These are phyloP conservation scores for Tylopilus subfusipes DNA, from an alignment of 768 basidiomycete genomes.

Conservation along the genomic window DNA sequence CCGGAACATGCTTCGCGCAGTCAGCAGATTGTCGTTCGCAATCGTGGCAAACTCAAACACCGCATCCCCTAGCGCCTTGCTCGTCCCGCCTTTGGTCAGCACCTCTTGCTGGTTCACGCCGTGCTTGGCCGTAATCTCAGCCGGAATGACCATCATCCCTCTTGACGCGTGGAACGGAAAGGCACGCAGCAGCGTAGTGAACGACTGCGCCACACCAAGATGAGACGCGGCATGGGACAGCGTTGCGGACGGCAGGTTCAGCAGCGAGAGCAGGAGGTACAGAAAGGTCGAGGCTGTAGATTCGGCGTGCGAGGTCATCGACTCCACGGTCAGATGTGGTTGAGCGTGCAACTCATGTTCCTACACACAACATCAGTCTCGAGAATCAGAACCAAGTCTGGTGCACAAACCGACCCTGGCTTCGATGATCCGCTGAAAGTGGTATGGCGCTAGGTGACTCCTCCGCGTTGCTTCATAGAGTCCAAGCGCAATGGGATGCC, in stretches of 20 bases:
- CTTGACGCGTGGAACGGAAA: conserved; percentile 74
- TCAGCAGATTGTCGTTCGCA: conserved; percentile 76
- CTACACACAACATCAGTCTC: conserved; percentile 36
- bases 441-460: conserved; percentile 60
- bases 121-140: conserved; percentile 76
- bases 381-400: conserved; percentile 5
- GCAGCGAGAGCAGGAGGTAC: conserved; percentile 70
- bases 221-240: conserved; percentile 80
- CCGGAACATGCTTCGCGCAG: conserved; percentile 68
- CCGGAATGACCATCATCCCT: conserved; percentile 72
- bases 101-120: conserved; percentile 79
- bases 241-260: conserved; percentile 52
- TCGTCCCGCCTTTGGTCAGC: conserved; percentile 51
- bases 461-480: conserved; percentile 52
- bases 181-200: conserved; percentile 68
- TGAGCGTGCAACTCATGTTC: conserved; percentile 63
- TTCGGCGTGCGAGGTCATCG: conserved; percentile 70
- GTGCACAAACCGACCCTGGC: conserved; percentile 57
- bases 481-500: conserved; percentile 78
- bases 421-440: conserved; percentile 79
- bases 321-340: conserved; percentile 63
- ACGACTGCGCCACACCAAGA: conserved; percentile 69
- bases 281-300: conserved; percentile 75
- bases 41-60: conserved; percentile 80
- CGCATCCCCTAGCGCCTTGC: conserved; percentile 67